A percentile compares a stretch with the other conserved stretches of the same genome.
These are phyloP conservation scores for Calonectria hawksworthii DNA, from an alignment of 2,329 filamentous ascomycete genomes.

Conservation along the genomic window DNA sequence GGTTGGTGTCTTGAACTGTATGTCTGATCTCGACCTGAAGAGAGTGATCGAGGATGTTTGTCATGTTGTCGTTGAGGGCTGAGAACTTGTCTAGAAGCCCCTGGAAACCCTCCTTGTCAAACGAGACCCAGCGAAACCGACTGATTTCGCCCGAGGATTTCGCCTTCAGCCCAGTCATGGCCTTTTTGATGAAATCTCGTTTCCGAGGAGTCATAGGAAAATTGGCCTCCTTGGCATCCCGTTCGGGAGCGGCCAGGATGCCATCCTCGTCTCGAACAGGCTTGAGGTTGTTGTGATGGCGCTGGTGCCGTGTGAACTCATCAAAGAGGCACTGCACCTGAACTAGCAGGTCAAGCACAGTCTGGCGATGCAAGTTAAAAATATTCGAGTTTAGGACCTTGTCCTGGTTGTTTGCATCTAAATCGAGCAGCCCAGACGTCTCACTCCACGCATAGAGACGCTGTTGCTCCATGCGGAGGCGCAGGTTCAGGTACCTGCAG, in stretches of 20 bases:
- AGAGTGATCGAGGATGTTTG: slow-evolving; percentile 60
- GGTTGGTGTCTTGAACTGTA: slow-evolving; percentile 63
- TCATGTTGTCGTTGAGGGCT: slow-evolving; percentile 62
- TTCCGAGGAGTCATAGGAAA: slow-evolving; percentile 59
- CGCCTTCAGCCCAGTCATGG: slow-evolving; percentile 55
- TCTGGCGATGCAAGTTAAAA: slow-evolving; percentile 63
- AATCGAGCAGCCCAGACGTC: slow-evolving; percentile 61
- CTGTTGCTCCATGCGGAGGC: slow-evolving; percentile 65
- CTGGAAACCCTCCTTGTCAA: slow-evolving; percentile 63
- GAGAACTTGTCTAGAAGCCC: slow-evolving; percentile 59
- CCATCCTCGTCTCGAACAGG: slow-evolving; percentile 51
- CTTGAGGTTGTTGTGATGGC: slow-evolving; percentile 54
- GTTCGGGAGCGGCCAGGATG: slow-evolving; percentile 55
- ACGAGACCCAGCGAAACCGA: slow-evolving; percentile 60
- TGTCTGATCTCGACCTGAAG: slow-evolving; percentile 62
- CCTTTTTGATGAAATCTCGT: slow-evolving; percentile 59
- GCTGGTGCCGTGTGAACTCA: slow-evolving; percentile 60
- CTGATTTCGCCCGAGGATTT: slow-evolving; percentile 52
- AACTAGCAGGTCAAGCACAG: slow-evolving; percentile 62
- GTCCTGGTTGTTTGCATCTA: slow-evolving; percentile 56
- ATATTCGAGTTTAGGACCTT: slow-evolving; percentile 62
- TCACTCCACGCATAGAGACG: slow-evolving; percentile 65
- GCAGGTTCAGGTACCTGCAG: slow-evolving; percentile 62
- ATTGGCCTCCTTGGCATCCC: slow-evolving; percentile 59
- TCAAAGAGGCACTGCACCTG: slow-evolving; percentile 63